These are phyloP conservation scores for Murraya koenigii DNA, from an alignment of 345 rosid genomes.

Conservation along the genomic window DNA sequence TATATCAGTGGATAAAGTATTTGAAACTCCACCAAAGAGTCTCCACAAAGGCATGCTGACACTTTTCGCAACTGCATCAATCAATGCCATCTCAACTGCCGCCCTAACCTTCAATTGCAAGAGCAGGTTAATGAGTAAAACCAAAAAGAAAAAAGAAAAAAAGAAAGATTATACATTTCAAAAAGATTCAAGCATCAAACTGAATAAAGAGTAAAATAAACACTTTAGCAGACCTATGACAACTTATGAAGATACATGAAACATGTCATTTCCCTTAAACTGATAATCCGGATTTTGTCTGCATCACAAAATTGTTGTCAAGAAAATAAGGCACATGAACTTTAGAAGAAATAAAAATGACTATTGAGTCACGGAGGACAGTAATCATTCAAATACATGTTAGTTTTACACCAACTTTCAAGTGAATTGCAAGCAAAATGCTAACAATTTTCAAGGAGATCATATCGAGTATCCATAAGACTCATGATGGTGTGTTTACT, in stretches of 20 bases:
- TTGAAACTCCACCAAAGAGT: conserved; percentile 82
- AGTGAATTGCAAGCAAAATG: neutral
- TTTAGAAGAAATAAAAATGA: conserved; percentile 1
- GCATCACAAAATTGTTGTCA: neutral
- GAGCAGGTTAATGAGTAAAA: conserved; percentile 22
- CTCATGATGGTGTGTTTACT: too few relatives aligned
- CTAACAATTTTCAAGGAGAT: neutral
- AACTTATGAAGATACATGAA: neutral
- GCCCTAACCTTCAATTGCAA: conserved; percentile 68
- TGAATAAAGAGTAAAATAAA: neutral
- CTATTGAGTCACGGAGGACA: neutral
- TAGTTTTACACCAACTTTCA: neutral
- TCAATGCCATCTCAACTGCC: conserved; percentile 89
- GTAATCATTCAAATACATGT: neutral
- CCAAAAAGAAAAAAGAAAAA: neutral
- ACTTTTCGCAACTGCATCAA: conserved; percentile 84
- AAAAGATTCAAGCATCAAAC: neutral
- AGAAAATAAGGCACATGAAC: conserved; percentile 1
- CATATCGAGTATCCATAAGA: neutral
- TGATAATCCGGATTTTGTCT: neutral
- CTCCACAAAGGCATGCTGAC: conserved; percentile 68
- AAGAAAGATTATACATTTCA: neutral
- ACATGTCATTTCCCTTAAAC: neutral
- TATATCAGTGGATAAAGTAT: conserved; percentile 71
- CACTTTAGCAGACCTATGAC: neutral